phyloP scores from a whole-genome alignment of 495 filamentous ascomycete species.

The Penicillium fimorum region DNA sequence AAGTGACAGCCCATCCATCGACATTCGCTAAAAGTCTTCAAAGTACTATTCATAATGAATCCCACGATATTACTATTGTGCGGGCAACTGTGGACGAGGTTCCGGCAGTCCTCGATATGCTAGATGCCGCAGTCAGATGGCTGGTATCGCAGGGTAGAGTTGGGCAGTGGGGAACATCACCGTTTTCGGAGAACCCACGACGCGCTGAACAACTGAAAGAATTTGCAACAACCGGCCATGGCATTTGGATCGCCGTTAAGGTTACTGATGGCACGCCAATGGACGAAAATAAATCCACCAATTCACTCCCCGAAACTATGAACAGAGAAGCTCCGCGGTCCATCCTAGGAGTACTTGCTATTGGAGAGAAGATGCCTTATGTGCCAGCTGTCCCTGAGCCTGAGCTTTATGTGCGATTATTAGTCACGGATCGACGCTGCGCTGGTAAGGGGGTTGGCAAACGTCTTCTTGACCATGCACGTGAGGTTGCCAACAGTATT shows the following conservation, averaged over 20 bases:
- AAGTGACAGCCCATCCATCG: background rate
- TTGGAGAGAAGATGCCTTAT: slow-evolving; percentile 17
- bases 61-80: slow-evolving; percentile 9
- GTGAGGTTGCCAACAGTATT: slow-evolving; percentile 10
- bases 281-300: background rate
- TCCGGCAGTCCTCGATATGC: slow-evolving; percentile 14
- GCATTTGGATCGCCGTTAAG: slow-evolving; percentile 19
- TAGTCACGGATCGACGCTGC: slow-evolving; percentile 18
- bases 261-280: slow-evolving; percentile 4
- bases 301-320: background rate
- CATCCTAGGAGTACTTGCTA: slow-evolving; percentile 16
- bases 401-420: slow-evolving; percentile 18
- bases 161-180: slow-evolving; percentile 18
- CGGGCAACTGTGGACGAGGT: slow-evolving; percentile 14
- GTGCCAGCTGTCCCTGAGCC: slow-evolving; percentile 14
- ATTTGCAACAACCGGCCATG: slow-evolving; percentile 17
- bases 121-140: slow-evolving; percentile 18
- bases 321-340: slow-evolving; percentile 5
- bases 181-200: slow-evolving; percentile 16
- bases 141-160: slow-evolving; percentile 13
- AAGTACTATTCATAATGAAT: slow-evolving; percentile 3
- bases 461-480: slow-evolving; percentile 18
- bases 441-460: slow-evolving; percentile 12
- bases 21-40: slow-evolving; percentile 4
- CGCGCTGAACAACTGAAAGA: slow-evolving; percentile 14